Base-by-base conservation (phyloP, 495 filamentous ascomycete species). In the Lophium mytilinum region DNA sequence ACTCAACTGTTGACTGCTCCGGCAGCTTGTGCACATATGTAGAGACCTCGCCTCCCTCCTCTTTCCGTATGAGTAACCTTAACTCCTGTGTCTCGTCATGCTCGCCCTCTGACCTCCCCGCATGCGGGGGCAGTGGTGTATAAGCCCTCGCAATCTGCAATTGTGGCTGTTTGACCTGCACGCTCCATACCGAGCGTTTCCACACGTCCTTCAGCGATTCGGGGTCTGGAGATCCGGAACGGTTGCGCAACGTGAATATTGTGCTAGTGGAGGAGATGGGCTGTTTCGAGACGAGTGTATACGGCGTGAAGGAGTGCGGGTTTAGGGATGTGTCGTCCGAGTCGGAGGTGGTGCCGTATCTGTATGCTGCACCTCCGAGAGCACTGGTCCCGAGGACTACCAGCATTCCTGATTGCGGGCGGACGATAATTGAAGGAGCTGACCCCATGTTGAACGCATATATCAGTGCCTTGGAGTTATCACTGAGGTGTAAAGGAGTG, bases 141-240 rank as follows among this genome's bases (percentile, higher is more conserved):
- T 98, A 98, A 15, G 85, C 80, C 50, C 93, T 73, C 37, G 87
- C 86, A 47, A 98, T 92, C 66, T 95, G 89, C 50, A 96, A 63
- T 66, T 94, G 83, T 9, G 93, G 93, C 69, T 98, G 92, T 69
- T 95, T 95, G 64, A 95, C 77, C 77, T 95, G 88, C 14, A 96
- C 84, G 56, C 85, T 89, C 84, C 89, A 91, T 37, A 93, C 74
- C 1, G 86, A 87, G 6, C 75, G 56, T 48, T 69, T 69, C 78
- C 80, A 84, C 53, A 72, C 73, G 36, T 76, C 68, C 35, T 61
- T 56, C 55, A 72, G 46, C 60, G 63, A 56, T 56, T 71, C 52
- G 33, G 53, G 57, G 69, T 72, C 45, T 77, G 80, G 37, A 3
- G 51, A 40, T 40, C 52, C 56, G 14, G 56, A 36, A 1, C 57